These are phyloP conservation scores for Ceratobasidium sp. DNA, from an alignment of 1,284 basidiomycete genomes.

Conservation along the genomic window DNA sequence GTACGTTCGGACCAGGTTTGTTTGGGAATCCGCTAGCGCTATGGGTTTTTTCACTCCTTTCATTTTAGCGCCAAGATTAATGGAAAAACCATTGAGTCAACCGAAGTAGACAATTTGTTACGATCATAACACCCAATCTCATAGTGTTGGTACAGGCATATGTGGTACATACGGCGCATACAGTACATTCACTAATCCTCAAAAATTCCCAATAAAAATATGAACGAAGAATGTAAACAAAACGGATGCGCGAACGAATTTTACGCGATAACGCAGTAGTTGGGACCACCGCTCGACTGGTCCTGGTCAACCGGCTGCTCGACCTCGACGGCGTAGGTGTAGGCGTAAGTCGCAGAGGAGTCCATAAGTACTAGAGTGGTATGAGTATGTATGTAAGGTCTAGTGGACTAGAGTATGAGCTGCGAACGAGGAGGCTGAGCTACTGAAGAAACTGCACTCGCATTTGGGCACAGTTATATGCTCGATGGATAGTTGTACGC, in stretches of 20 bases:
- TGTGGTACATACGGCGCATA: not conserved
- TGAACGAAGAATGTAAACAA: not conserved
- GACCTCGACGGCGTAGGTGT: slow-evolving; percentile 19
- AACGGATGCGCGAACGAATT: not conserved
- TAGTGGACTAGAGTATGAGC: not conserved
- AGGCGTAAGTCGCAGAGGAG: slow-evolving; percentile 21
- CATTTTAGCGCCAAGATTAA: too few relatives aligned
- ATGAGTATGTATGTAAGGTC: not conserved
- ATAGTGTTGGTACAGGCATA: not conserved
- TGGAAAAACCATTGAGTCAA: too few relatives aligned
- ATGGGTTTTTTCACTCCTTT: too few relatives aligned
- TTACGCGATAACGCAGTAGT: slow-evolving; percentile 28
- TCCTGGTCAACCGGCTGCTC: slow-evolving; percentile 32
- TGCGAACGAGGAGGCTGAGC: not conserved
- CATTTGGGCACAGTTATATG: not conserved
- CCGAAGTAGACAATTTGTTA: too few relatives aligned
- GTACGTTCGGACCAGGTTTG: too few relatives aligned
- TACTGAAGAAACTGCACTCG: not conserved
- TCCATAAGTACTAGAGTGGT: slow-evolving; percentile 17
- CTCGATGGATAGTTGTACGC: not conserved
- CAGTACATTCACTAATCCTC: not conserved
- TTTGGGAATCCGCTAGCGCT: too few relatives aligned
- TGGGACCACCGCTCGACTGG: not conserved
- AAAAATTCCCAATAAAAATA: not conserved
- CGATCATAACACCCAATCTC: too few relatives aligned